Base-by-base conservation (phyloP, 2,329 filamentous ascomycete species). In the Microdochium trichocladiopsis region DNA sequence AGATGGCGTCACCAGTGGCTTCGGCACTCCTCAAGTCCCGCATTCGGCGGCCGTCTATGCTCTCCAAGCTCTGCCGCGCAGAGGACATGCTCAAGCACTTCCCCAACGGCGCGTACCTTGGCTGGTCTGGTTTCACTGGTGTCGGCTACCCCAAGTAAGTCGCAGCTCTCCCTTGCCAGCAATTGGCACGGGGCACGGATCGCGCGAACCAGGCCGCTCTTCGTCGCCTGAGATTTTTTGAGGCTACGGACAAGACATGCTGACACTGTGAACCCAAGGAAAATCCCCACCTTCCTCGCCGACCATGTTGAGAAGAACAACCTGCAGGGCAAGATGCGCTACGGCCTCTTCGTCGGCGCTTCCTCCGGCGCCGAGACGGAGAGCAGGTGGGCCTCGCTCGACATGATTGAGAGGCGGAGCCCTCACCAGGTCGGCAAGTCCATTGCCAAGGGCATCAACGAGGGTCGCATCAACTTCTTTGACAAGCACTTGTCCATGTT, bases 401-500 rank as follows among this genome's bases (percentile, higher is more conserved):
- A 95, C 72, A 95, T 95, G 90, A 95, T 95, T 62, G 86, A 93
- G 73, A 79, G 90, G 53, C 82, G 90, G 52, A 82, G 83, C 60
- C 90, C 90, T 52, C 90, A 95, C 72, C 90, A 95, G 67, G 90
- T 95, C 55, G 90, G 90, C 65, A 95, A 95, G 75, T 80, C 88
- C 54, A 95, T 95, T 58, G 83, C 90, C 55, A 93, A 90, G 75
- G 90, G 90, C 10, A 95, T 95, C 72, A 95, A 95, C 69, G 84
- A 86, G 61, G 90, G 90, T 45, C 79, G 86, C 59, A 95, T 95
- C 72, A 84, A 93, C 57, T 95, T 95, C 72, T 95, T 95, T 66
- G 90, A 95, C 69, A 95, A 95, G 75, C 90, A 95, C 73, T 69
- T 95, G 65, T 91, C 86, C 70, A 95, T 95, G 90, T 95, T 95